Evolutionary conservation across 495 filamentous ascomycete species (phyloP).

Genomic region (Talaromyces proteolyticus): DNA sequence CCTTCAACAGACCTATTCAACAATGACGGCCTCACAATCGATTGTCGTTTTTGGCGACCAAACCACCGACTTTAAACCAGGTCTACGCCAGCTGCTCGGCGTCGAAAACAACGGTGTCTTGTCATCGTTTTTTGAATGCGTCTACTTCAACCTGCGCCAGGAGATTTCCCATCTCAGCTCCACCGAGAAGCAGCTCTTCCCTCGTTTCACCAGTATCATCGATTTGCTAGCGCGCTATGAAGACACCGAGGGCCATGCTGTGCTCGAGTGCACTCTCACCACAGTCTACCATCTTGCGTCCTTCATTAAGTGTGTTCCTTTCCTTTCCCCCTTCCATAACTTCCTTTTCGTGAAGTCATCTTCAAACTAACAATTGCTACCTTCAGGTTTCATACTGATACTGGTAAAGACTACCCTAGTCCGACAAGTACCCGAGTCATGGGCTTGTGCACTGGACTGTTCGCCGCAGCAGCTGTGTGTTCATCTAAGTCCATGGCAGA

Average conservation of each 20-base stretch:
- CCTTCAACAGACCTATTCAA: too few relatives aligned
- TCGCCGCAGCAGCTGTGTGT: conserved; percentile 69
- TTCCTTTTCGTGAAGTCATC: background rate
- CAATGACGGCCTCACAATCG: too few relatives aligned
- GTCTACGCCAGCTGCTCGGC: conserved; percentile 57
- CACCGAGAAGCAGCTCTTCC: conserved; percentile 55
- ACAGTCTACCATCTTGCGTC: conserved; percentile 67
- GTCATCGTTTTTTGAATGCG: conserved; percentile 60
- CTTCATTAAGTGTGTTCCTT: conserved; percentile 63
- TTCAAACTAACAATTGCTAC: conserved; percentile 24
- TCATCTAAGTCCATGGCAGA: conserved; percentile 59
- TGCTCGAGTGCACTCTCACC: conserved; percentile 59
- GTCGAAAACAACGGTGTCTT: conserved; percentile 60
- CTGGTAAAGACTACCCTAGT: conserved; percentile 41
- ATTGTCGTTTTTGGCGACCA: conserved; percentile 86
- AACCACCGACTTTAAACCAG: conserved; percentile 63
- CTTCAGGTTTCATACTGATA: too few relatives aligned
- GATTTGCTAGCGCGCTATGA: conserved; percentile 67
- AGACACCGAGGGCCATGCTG: conserved; percentile 50
- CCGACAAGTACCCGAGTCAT: conserved; percentile 38
- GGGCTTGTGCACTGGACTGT: conserved; percentile 63
- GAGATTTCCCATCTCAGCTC: conserved; percentile 56
- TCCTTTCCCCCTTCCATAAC: background rate
- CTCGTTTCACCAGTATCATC: conserved; percentile 61
- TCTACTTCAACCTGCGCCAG: conserved; percentile 53